phyloP scores from a whole-genome alignment of 371 early-diverging fungal species.

The Syncephalastrum racemosum region DNA sequence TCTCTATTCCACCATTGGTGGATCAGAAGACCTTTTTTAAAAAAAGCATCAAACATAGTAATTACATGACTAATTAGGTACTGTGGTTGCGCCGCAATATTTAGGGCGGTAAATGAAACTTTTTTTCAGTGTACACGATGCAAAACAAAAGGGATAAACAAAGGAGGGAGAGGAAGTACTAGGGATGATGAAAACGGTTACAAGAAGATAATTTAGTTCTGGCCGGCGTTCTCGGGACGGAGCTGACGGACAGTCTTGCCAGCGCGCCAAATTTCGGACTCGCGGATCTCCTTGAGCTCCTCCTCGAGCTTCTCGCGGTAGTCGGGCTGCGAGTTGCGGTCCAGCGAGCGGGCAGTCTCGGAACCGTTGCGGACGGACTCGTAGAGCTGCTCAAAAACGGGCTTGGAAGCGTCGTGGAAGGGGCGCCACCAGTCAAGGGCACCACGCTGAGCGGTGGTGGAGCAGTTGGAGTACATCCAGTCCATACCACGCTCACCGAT shows the following conservation, averaged over 20 bases:
- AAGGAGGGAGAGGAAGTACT: too few species aligned
- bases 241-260: constrained; percentile 90
- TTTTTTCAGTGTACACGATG: too few species aligned
- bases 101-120: too few species aligned
- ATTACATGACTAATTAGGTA: too few species aligned
- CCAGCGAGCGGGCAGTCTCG: constrained; percentile 88
- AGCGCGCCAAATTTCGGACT: constrained; percentile 67
- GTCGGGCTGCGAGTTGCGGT: constrained; percentile 86
- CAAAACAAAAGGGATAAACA: too few species aligned
- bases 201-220: constrained; percentile 22
- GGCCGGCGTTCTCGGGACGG: constrained; percentile 73
- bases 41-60: too few species aligned
- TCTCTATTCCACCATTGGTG: too few species aligned
- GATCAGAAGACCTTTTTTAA: too few species aligned
- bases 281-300: constrained; percentile 84
- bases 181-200: too few species aligned
- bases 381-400: constrained; percentile 92
- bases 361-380: constrained; percentile 84
- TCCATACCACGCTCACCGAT: constrained; percentile 97
- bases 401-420: constrained; percentile 93
- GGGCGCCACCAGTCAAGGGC: constrained; percentile 97
- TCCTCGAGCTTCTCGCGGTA: constrained; percentile 91
- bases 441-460: constrained; percentile 94
- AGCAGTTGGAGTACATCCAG: constrained; percentile 97
- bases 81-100: too few species aligned